Evolutionary conservation across 2,329 filamentous ascomycete genomes (phyloP), one percentile per base, ranked within the genome.

Genomic region (Arthrobotrys iridis): DNA sequence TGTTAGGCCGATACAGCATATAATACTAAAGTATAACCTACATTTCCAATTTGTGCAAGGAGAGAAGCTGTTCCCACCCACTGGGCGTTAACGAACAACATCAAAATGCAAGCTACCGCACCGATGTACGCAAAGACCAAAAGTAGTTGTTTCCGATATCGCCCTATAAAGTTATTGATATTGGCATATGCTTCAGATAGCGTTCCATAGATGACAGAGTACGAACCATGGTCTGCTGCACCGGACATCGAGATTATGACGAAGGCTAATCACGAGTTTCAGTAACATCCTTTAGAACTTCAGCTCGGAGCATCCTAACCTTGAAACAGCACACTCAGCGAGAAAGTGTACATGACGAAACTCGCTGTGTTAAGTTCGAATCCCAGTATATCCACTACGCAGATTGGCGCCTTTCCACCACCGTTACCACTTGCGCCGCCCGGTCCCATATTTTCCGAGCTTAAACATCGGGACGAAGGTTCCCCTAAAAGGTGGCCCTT

Each of bases 281-380:
- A 62, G 64, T 28, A 66, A 57, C 33, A 41, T 8, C 41, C 33
- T 28, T 24, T n/a, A 18, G 10, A 41, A 52, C 2, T 5, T 26
- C 6, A 18, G 13, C 20, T 20, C 15, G 10, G 33, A 15, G 20
- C 3, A 1, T 24, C 15, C 68, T 11, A 48, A 76, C 64, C 72
- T 71, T 76, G 72, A 41, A 76, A 76, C 59, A 76, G 55, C 0
- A 99, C 95, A 81, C 92, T 96, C 80, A 96, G 85, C 70, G 93
- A 96, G 83, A 99, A 99, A 1, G 93, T 97, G 83, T 98, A 98
- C 93, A 98, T 96, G 81, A 93, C 94, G 82, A 98, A 97, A 82
- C 92, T 96, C 35, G 94, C 93, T 0, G 94, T 97, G 82, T 98
- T 98, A 83, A 99, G 90, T 80, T 96, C 90, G 73, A 91, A 82